These are phyloP conservation scores for Daldinia bambusicola DNA, from an alignment of 495 filamentous ascomycete genomes.

Conservation along the genomic window DNA sequence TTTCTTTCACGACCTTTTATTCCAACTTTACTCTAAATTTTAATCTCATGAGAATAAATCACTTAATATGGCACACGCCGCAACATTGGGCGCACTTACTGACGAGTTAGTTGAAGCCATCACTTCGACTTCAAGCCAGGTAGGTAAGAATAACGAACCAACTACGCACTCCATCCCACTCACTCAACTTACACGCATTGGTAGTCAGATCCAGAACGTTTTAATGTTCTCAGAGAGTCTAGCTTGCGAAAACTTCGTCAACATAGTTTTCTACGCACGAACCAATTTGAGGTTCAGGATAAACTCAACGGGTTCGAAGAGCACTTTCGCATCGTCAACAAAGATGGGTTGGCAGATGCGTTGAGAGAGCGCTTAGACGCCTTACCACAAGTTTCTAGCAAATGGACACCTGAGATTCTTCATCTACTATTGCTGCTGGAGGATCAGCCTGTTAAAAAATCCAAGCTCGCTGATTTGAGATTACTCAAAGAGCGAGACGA, in stretches of 20 bases:
- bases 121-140: conserved; percentile 47
- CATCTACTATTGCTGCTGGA: conserved; percentile 84
- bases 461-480: conserved; percentile 70
- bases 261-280: conserved; percentile 74
- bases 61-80: conserved; percentile 59
- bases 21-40: neutral
- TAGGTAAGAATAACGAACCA: conserved; percentile 22
- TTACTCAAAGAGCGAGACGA: conserved; percentile 57
- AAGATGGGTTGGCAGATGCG: conserved; percentile 83
- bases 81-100: conserved; percentile 59
- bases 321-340: conserved; percentile 81
- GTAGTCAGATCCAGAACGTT: conserved; percentile 57
- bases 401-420: conserved; percentile 81
- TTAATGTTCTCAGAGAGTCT: conserved; percentile 61
- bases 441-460: conserved; percentile 77
- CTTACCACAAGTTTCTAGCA: conserved; percentile 61
- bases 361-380: conserved; percentile 70
- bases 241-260: conserved; percentile 65
- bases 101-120: conserved; percentile 65
- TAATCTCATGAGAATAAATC: conserved; percentile 20
- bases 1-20: neutral
- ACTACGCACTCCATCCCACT: neutral
- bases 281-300: conserved; percentile 85
- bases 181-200: conserved; percentile 32
- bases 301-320: conserved; percentile 85